Evolutionary conservation across 768 basidiomycete species (phyloP).

Genomic region (Mycena leptocephala): DNA sequence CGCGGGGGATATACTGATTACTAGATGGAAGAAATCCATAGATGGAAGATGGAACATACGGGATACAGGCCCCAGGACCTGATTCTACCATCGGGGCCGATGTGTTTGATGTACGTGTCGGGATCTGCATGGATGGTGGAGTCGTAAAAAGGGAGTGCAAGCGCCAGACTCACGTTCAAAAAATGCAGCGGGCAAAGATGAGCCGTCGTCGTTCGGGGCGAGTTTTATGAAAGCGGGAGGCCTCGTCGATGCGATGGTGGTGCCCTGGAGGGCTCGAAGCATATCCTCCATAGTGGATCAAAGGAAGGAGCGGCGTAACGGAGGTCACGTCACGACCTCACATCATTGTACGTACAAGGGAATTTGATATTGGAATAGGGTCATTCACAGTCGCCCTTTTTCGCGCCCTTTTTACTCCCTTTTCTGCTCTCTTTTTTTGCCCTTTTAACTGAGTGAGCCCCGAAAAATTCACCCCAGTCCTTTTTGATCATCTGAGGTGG

Average conservation of each 20-base stretch:
- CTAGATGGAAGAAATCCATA: neutral
- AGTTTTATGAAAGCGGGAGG: conserved; percentile 35
- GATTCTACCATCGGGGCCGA: conserved; percentile 38
- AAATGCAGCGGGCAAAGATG: conserved; percentile 33
- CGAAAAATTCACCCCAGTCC: too few species aligned
- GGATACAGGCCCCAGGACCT: conserved; percentile 46
- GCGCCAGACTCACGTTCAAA: conserved; percentile 37
- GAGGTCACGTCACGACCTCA: conserved; percentile 23
- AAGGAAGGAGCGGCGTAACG: conserved; percentile 22
- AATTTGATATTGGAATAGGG: too few species aligned
- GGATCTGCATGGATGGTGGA: conserved; percentile 25
- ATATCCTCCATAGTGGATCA: conserved; percentile 29
- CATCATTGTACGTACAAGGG: too few species aligned
- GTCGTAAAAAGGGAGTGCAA: conserved; percentile 9
- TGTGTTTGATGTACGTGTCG: conserved; percentile 28
- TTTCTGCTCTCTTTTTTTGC: too few species aligned
- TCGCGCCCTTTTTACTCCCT: too few species aligned
- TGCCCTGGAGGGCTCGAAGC: conserved; percentile 26
- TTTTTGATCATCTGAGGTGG: too few species aligned
- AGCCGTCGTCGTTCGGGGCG: conserved; percentile 36
- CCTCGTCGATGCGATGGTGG: conserved; percentile 4
- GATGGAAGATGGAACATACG: conserved; percentile 20
- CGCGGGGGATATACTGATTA: conserved; percentile 29
- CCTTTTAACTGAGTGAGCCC: too few species aligned
- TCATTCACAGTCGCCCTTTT: too few species aligned